These are phyloP conservation scores for Coemansia sp. DNA, from an alignment of 192 early-diverging fungal species.

Conservation along the genomic window DNA sequence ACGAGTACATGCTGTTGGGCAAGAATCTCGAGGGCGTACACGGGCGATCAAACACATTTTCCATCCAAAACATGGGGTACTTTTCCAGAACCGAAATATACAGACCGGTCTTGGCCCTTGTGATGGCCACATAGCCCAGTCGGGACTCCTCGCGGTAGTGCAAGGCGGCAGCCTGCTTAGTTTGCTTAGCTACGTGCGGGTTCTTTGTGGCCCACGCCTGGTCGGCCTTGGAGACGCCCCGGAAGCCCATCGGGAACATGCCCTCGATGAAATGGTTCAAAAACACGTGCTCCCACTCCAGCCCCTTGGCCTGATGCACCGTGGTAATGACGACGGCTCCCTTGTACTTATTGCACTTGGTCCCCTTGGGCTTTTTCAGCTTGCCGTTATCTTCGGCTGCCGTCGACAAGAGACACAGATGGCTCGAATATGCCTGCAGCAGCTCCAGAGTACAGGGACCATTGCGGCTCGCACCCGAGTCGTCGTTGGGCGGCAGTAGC, in stretches of 20 bases:
- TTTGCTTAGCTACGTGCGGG: background rate
- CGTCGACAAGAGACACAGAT: slow-evolving; percentile 42
- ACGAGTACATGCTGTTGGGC: slow-evolving; percentile 27
- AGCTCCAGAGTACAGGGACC: slow-evolving; percentile 19
- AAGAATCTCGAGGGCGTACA: slow-evolving; percentile 34
- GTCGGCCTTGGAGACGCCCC: slow-evolving; percentile 12
- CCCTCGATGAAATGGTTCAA: slow-evolving; percentile 46
- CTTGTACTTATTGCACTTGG: slow-evolving; percentile 1
- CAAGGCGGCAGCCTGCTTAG: slow-evolving; percentile 1
- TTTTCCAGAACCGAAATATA: slow-evolving; percentile 37
- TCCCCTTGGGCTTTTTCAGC: slow-evolving; percentile 1
- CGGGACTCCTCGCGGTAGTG: slow-evolving; percentile 48
- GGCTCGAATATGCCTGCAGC: slow-evolving; percentile 30
- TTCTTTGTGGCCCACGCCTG: background rate
- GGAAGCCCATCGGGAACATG: slow-evolving; percentile 49
- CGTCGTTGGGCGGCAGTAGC: background rate
- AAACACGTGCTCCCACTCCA: slow-evolving; percentile 51
- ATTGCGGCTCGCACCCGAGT: background rate
- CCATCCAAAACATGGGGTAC: slow-evolving; percentile 36
- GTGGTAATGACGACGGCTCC: slow-evolving; percentile 37
- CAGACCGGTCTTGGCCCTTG: slow-evolving; percentile 34
- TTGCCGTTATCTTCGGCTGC: slow-evolving; percentile 35
- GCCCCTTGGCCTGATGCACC: slow-evolving; percentile 49
- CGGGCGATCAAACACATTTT: slow-evolving; percentile 12
- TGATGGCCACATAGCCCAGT: slow-evolving; percentile 49